These are phyloP conservation scores for Knoxdaviesia proteae DNA, from an alignment of 2,329 filamentous ascomycete species.

Conservation along the genomic window DNA sequence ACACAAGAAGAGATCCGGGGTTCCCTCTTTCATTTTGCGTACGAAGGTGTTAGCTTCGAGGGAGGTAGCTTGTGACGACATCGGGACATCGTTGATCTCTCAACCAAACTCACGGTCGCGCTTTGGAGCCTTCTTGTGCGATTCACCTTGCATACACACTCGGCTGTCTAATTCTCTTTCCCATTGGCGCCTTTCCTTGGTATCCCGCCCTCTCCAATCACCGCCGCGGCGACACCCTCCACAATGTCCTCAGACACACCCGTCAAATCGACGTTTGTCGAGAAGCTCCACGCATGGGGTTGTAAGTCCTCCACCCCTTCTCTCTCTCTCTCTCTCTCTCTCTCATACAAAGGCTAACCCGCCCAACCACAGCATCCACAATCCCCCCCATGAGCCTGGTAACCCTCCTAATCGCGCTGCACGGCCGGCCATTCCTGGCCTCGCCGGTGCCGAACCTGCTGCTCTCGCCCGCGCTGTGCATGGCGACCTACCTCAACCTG, in stretches of 20 bases:
- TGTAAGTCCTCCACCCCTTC: slow-evolving; percentile 17
- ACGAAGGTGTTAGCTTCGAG: too few species aligned
- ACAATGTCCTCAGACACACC: background rate
- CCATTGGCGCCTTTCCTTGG: too few species aligned
- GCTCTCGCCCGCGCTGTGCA: slow-evolving; percentile 29
- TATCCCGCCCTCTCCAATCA: background rate
- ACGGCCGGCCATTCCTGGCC: slow-evolving; percentile 29
- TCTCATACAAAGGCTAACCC: slow-evolving; percentile 1
- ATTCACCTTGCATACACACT: too few species aligned
- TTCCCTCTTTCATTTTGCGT: too few species aligned
- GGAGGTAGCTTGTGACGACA: too few species aligned
- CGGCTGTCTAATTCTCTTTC: too few species aligned
- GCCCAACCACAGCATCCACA: slow-evolving; percentile 22
- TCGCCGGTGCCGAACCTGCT: slow-evolving; percentile 26
- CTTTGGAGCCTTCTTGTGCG: too few species aligned
- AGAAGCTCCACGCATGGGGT: slow-evolving; percentile 23
- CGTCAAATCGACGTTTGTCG: slow-evolving; percentile 8
- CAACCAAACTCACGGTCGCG: too few species aligned
- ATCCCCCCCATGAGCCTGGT: slow-evolving; percentile 33
- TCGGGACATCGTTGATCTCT: too few species aligned
- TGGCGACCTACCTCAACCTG: slow-evolving; percentile 37
- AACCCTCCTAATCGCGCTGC: slow-evolving; percentile 33
- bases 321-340: background rate
- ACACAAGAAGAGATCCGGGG: too few species aligned
- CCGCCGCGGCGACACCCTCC: background rate